phyloP scores from a whole-genome alignment of 768 basidiomycete species.

The Amanita phalloides region DNA sequence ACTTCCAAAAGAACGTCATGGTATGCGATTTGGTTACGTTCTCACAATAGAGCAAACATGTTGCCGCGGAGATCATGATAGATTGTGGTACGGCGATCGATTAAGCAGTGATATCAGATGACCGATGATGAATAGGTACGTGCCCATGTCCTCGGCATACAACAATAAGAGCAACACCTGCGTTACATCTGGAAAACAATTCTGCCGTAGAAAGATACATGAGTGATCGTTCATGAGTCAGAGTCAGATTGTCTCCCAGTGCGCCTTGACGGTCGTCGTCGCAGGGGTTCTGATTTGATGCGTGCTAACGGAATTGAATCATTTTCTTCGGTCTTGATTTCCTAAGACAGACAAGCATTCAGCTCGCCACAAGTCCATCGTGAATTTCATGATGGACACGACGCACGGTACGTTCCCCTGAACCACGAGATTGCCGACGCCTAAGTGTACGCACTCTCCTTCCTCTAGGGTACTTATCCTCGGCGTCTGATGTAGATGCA shows the following conservation, averaged over 20 bases:
- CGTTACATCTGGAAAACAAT: neutral
- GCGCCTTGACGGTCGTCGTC: slow-evolving; percentile 35
- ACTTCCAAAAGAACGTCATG: neutral
- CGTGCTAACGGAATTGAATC: slow-evolving; percentile 19
- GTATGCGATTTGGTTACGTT: neutral
- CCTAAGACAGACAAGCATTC: slow-evolving; percentile 5
- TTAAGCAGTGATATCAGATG: neutral
- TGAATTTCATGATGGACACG: neutral
- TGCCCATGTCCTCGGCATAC: neutral
- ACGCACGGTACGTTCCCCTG: slow-evolving; percentile 15
- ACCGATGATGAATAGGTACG: neutral
- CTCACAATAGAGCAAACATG: neutral
- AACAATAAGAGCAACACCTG: neutral
- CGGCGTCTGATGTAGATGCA: slow-evolving; percentile 11
- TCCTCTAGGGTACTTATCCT: slow-evolving; percentile 7
- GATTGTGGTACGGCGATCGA: neutral
- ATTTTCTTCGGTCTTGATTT: slow-evolving; percentile 18
- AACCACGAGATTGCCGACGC: slow-evolving; percentile 11
- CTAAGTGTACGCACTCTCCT: slow-evolving; percentile 15
- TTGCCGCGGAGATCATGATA: slow-evolving; percentile 2
- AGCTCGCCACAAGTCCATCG: neutral
- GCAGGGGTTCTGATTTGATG: slow-evolving; percentile 22
- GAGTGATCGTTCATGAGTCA: neutral
- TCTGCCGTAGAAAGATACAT: slow-evolving; percentile 9
- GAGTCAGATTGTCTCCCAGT: slow-evolving; percentile 9